Conservation (phyloP, 768 basidiomycete species). For the Boletus rex-veris region DNA sequence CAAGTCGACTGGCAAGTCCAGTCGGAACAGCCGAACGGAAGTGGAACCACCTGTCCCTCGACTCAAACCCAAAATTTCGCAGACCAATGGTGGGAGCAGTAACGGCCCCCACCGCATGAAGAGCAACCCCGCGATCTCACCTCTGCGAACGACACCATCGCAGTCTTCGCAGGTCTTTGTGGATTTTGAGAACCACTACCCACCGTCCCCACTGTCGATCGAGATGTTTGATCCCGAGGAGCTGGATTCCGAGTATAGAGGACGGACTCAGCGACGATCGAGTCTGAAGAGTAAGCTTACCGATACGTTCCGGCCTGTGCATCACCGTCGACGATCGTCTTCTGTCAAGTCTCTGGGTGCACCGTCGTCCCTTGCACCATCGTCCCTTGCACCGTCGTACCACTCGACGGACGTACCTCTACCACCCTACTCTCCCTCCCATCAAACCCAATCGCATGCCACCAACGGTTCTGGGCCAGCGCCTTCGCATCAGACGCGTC, state of each 20-base stretch:
- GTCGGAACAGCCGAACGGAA: conserved; percentile 27
- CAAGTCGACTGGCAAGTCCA: conserved; percentile 26
- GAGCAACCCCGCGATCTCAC: conserved; percentile 45
- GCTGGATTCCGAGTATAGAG: conserved; percentile 23
- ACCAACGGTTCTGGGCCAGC: conserved; percentile 13
- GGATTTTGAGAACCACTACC: conserved; percentile 23
- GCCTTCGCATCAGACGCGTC: conserved; percentile 14
- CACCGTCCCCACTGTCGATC: conserved; percentile 20
- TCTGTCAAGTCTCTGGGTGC: conserved; percentile 20
- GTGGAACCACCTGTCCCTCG: conserved; percentile 31
- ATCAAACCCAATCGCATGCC: conserved; percentile 10
- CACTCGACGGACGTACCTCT: conserved; percentile 1
- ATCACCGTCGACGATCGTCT: conserved; percentile 34
- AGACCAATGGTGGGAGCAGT: conserved; percentile 11
- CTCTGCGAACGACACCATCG: conserved; percentile 19
- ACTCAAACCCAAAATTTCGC: conserved; percentile 19
- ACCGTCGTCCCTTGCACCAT: not conserved
- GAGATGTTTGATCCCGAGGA: conserved; percentile 25
- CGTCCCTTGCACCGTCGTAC: not conserved
- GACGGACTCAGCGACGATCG: conserved; percentile 27
- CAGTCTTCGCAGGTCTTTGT: conserved; percentile 27
- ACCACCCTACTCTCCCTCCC: conserved; percentile 21
- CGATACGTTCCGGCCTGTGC: conserved; percentile 30
- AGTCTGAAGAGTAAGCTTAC: conserved; percentile 34
- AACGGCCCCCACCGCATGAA: conserved; percentile 40